These are phyloP conservation scores for Camelina sativa DNA, from an alignment of 345 rosid species.

Conservation along the genomic window DNA sequence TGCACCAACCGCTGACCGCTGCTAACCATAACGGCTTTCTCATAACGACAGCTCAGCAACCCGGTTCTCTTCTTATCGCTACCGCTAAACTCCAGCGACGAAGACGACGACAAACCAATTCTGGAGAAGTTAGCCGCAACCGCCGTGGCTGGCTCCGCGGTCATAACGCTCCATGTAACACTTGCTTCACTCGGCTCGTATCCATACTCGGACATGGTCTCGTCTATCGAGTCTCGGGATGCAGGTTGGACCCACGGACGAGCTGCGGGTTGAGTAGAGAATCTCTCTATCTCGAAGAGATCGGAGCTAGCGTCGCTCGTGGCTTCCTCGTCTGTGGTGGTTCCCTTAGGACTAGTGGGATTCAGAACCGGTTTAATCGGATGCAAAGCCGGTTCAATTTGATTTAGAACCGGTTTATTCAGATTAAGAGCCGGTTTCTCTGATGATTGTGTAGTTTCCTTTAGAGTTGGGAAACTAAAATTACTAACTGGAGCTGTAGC, in stretches of 20 bases:
- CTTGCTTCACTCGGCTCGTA: slow-evolving; percentile 94
- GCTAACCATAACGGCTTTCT: slow-evolving; percentile 65
- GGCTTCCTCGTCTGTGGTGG: slow-evolving; percentile 55
- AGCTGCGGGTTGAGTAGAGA: slow-evolving; percentile 65
- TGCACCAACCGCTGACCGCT: slow-evolving; percentile 32
- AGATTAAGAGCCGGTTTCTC: slow-evolving; percentile 9
- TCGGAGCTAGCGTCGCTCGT: slow-evolving; percentile 95
- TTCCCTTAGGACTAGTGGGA: slow-evolving; percentile 22
- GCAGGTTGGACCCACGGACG: slow-evolving; percentile 37
- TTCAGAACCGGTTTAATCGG: slow-evolving; percentile 29
- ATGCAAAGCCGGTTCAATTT: background rate
- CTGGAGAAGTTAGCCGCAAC: slow-evolving; percentile 57
- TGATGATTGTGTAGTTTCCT: slow-evolving; percentile 16
- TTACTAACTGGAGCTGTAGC: slow-evolving; percentile 14
- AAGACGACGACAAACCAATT: slow-evolving; percentile 43
- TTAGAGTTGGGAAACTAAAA: slow-evolving; percentile 36
- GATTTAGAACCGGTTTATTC: background rate
- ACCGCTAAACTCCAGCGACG: slow-evolving; percentile 15
- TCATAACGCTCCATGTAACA: slow-evolving; percentile 88
- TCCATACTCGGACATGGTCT: slow-evolving; percentile 55
- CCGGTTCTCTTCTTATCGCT: slow-evolving; percentile 40
- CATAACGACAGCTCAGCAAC: slow-evolving; percentile 72
- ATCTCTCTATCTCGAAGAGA: slow-evolving; percentile 94
- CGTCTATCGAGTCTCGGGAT: slow-evolving; percentile 67
- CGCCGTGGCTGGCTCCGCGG: slow-evolving; percentile 60